Evolutionary conservation across 148 eudicot species (phyloP), one percentile per base, ranked within the genome.

Genomic region (Limonium bicolor): DNA sequence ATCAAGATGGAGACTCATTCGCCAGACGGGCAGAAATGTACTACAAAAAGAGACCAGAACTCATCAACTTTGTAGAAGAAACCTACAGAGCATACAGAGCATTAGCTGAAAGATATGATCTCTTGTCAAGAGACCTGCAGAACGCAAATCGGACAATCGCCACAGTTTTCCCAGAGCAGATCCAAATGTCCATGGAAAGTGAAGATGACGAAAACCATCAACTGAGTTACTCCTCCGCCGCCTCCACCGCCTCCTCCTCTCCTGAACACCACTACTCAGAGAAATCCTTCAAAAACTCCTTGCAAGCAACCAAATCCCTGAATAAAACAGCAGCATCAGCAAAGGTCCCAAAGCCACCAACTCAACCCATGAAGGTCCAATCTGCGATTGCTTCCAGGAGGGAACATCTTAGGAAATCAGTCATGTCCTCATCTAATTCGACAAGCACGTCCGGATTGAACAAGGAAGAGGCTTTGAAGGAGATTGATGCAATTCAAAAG

Each of bases 1-100:
- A 81, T 11, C 95, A 90, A 48, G 97, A 84, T 31, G 99, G 93
- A 15, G 99, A 90, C 61, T 65, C 99, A 6, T 85, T 90, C 39
- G 74, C 79, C 10, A 56, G 71, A 52, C 66, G 70, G 60, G 99
- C 93, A 36, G 99, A 90, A 50, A 81, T 84, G 93, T 90, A 83
- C 54, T 90, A 80, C 60, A 67, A 67, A 46, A 84, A 73, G 57
- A 62, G 99, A 43, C 99, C 99, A 11, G 95, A 90, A 61, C 57
- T 90, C 2, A 46, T 78, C 12, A 54, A 30, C 48, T 73, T 76
- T 29, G 82, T 85, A 1, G 95, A 90, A 62, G 99, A 84, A 34
- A 54, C 80, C n/a, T 78, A 72, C 34, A 62, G 71, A 34, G 71
- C 77, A 37, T 90, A 84, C 55, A 55, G 99, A 38, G 82, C 95